phyloP scores from a whole-genome alignment of 768 basidiomycete genomes.

The Tylopilus felleus region DNA sequence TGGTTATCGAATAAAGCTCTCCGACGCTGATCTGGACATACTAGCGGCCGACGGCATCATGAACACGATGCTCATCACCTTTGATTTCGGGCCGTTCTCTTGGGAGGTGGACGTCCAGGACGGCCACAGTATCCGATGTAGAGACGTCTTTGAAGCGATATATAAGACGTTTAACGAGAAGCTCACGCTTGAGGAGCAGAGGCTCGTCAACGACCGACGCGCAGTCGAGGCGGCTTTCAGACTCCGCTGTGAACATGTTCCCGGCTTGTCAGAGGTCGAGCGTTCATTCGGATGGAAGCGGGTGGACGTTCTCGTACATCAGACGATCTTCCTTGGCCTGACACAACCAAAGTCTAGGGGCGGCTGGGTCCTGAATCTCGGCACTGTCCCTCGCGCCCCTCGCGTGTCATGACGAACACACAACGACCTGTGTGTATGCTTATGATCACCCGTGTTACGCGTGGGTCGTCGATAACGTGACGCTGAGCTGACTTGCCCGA shows the following conservation, averaged over 20 bases:
- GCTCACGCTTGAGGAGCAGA: constrained; percentile 44
- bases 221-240: constrained; percentile 41
- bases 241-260: constrained; percentile 41
- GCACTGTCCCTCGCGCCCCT: not conserved
- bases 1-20: constrained; percentile 25
- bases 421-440: not conserved
- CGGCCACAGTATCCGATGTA: constrained; percentile 43
- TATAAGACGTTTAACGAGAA: constrained; percentile 44
- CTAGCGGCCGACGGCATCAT: constrained; percentile 41
- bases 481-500: too few relatives aligned
- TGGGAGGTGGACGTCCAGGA: constrained; percentile 43
- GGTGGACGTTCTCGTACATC: constrained; percentile 51
- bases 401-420: not conserved
- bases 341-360: constrained; percentile 32
- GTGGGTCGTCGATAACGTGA: too few relatives aligned
- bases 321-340: constrained; percentile 52
- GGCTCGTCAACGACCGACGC: constrained; percentile 26
- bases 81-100: constrained; percentile 32
- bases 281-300: constrained; percentile 49
- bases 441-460: too few relatives aligned
- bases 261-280: constrained; percentile 39
- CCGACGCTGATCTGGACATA: constrained; percentile 40
- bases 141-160: constrained; percentile 58
- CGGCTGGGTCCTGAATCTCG: constrained; percentile 34
- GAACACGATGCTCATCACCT: constrained; percentile 48